These are phyloP conservation scores for Daldinia grandis DNA, from an alignment of 495 filamentous ascomycete species.

Conservation along the genomic window DNA sequence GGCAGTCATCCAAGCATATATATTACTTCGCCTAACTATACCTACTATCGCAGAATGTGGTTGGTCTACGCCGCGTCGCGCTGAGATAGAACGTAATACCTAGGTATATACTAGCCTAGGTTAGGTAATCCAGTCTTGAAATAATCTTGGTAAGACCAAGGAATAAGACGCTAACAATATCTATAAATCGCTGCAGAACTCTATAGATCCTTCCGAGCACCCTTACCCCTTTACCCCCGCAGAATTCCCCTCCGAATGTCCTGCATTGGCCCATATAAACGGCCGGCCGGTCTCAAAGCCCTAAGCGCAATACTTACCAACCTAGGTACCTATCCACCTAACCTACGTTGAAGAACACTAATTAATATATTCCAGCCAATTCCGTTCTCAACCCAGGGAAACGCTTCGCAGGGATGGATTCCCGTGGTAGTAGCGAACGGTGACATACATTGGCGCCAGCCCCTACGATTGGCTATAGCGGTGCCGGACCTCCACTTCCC, in stretches of 20 bases:
- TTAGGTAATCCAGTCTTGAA: not conserved
- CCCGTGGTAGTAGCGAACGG: constrained; percentile 11
- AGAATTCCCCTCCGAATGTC: constrained; percentile 17
- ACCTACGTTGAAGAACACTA: too few relatives aligned
- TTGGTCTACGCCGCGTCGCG: not conserved
- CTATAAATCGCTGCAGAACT: constrained; percentile 1
- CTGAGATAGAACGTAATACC: not conserved
- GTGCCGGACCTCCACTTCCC: constrained; percentile 5
- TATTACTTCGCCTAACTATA: not conserved
- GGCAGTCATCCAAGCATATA: too few relatives aligned
- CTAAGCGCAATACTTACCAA: constrained; percentile 11
- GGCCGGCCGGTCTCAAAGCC: not conserved
- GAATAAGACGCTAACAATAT: not conserved
- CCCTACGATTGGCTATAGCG: constrained; percentile 11
- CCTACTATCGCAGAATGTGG: not conserved
- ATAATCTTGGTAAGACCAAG: not conserved
- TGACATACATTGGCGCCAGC: constrained; percentile 16
- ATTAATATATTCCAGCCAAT: constrained; percentile 22
- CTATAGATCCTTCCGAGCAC: constrained; percentile 2
- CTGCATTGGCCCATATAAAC: constrained; percentile 13
- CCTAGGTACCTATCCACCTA: too few relatives aligned
- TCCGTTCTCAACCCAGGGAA: not conserved
- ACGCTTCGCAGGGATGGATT: constrained; percentile 5
- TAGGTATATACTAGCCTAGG: too few relatives aligned
- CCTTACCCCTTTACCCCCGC: constrained; percentile 12